These are phyloP conservation scores for Citrus inodora DNA, from an alignment of 345 rosid genomes.

Conservation along the genomic window DNA sequence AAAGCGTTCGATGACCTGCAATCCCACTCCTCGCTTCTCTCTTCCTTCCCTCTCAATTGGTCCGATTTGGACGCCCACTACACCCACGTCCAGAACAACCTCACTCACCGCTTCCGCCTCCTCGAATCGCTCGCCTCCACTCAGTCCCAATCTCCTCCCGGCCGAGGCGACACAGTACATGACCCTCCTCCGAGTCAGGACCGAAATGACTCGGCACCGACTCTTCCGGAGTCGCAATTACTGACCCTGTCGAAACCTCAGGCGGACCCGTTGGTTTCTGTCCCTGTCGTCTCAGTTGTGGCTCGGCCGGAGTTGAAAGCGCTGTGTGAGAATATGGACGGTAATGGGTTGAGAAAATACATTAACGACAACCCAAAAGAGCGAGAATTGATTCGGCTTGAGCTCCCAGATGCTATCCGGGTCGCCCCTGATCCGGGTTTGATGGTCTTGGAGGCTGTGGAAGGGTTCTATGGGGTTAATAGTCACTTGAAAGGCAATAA, in stretches of 20 bases:
- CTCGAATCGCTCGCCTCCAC: conserved; percentile 38
- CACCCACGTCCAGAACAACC: conserved; percentile 38
- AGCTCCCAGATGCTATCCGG: conserved; percentile 41
- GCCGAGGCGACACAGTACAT: background rate
- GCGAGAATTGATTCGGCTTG: conserved; percentile 30
- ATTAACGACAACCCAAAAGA: conserved; percentile 34
- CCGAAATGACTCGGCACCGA: background rate
- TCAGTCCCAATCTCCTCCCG: background rate
- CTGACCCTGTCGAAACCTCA: background rate
- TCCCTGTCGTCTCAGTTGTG: conserved; percentile 7
- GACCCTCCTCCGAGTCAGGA: background rate
- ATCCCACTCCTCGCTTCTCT: conserved; percentile 39
- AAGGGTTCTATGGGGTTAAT: conserved; percentile 30
- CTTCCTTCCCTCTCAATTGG: conserved; percentile 59
- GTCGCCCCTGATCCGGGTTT: conserved; percentile 42
- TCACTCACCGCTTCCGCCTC: conserved; percentile 41
- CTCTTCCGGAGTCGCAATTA: background rate
- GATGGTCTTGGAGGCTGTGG: conserved; percentile 64
- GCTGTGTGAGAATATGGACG: conserved; percentile 62
- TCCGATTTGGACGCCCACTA: conserved; percentile 68
- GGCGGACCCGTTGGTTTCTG: background rate
- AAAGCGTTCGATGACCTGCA: conserved; percentile 70
- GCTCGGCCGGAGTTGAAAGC: conserved; percentile 40
- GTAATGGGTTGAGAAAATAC: conserved; percentile 50
- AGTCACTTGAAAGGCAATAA: conserved; percentile 8